These are phyloP conservation scores for Vitis amurensis DNA, from an alignment of 164 flowering plant species.

Conservation along the genomic window DNA sequence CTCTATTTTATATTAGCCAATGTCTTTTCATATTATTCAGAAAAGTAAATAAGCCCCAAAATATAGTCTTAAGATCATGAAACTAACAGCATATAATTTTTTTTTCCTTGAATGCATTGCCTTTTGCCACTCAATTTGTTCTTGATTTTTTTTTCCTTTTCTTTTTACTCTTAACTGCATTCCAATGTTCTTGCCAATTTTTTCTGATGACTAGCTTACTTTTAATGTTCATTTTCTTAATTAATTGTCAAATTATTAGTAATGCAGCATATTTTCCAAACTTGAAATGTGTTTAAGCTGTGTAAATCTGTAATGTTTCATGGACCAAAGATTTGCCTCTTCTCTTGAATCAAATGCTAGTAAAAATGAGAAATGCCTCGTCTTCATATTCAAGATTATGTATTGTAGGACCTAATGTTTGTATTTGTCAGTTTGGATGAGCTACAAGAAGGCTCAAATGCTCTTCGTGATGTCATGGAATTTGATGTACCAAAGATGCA, in stretches of 20 bases:
- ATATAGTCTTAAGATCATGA: too few species aligned
- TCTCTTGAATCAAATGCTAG: background rate
- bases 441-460: slow-evolving; percentile 71
- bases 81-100: too few species aligned
- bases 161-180: background rate
- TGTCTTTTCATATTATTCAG: too few species aligned
- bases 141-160: background rate
- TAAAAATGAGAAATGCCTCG: background rate
- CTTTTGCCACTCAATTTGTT: background rate
- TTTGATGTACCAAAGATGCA: slow-evolving; percentile 70
- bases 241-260: background rate
- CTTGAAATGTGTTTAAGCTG: too few species aligned
- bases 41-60: too few species aligned
- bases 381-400: background rate
- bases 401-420: background rate
- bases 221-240: background rate
- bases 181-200: background rate
- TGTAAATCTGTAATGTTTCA: too few species aligned
- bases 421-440: slow-evolving; percentile 68
- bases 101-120: background rate
- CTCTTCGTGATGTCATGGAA: slow-evolving; percentile 71
- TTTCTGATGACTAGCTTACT: background rate
- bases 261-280: background rate
- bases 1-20: too few species aligned
- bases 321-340: too few species aligned